Base-by-base conservation (phyloP, 2,329 filamentous ascomycete genomes). In the Dothistroma septosporum region DNA sequence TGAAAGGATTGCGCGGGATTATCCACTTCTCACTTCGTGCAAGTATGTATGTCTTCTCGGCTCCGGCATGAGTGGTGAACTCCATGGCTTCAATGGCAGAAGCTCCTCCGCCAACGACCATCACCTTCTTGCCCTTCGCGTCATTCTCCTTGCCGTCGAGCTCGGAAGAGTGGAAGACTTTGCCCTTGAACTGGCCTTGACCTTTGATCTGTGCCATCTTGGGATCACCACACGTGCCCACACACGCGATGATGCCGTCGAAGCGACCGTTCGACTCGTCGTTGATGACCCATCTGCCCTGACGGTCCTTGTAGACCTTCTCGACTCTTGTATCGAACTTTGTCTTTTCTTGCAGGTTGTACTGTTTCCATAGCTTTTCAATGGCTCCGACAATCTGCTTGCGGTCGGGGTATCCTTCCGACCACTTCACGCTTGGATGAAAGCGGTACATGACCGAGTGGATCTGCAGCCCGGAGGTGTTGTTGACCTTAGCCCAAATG, bases 371-470 rank as follows among this genome's bases (percentile, higher is more conserved):
- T 0, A 95, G 77, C 61, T 86, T 76, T 19, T 81, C 81, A 11
- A 94, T 86, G 71, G 92, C 87, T 24, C 82, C 80, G 48, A 92
- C 80, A 61, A 95, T 94, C 74, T 92, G 85, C 64, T 87, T 78
- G 54, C 89, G 86, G 62, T 87, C 82, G 0, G 91, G 91, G 70
- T 95, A 95, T n/a, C 89, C 89, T 32, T 81, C 78, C 35, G 83
- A 79, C 86, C 89, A 95, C 62, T 83, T 80, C 1, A 95, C 85
- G 0, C 88, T 89, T 0, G 91, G 91, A 66, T 93, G 89, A 73
- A 95, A 96, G 22, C 91, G 85, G 74, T 93, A 95, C 90, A 94
- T 94, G 60, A 92, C 74, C 21, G 87, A 90, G 73, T 95, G 90
- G 22, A 95, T 92, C 70, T 94, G 90, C 0, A 95, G 82, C 16